Evolutionary conservation across 2,329 filamentous ascomycete genomes (phyloP).

Genomic region (Coniochaeta prunicola): DNA sequence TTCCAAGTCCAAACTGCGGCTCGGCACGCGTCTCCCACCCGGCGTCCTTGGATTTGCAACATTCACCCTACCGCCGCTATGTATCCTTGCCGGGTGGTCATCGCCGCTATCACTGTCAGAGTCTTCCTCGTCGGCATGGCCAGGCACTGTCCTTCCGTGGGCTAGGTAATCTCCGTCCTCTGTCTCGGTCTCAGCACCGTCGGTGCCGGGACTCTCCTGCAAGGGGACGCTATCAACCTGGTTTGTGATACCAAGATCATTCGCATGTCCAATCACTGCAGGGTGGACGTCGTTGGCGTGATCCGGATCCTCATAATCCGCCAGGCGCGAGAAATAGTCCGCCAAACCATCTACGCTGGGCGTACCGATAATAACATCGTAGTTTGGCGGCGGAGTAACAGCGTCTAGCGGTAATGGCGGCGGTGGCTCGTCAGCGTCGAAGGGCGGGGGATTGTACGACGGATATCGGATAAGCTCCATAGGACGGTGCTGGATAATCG

Average conservation of each 20-base stretch:
- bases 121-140: conserved; percentile 24
- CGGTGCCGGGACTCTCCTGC: not conserved
- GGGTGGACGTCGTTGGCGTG: not conserved
- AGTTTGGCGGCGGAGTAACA: conserved; percentile 77
- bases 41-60: conserved; percentile 50
- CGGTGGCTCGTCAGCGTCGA: conserved; percentile 73
- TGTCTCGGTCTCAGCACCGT: not conserved
- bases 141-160: not conserved
- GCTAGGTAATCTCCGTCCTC: not conserved
- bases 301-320: conserved; percentile 53
- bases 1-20: conserved; percentile 48
- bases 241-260: not conserved
- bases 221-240: not conserved
- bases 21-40: conserved; percentile 43
- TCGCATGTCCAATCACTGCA: not conserved
- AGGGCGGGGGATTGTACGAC: conserved; percentile 82
- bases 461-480: conserved; percentile 80
- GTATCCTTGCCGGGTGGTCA: conserved; percentile 31
- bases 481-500: conserved; percentile 32
- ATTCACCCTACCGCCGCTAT: conserved; percentile 48
- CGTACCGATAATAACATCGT: conserved; percentile 69
- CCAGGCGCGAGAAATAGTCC: conserved; percentile 80
- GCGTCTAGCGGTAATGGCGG: conserved; percentile 46
- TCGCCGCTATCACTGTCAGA: conserved; percentile 28
- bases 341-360: conserved; percentile 63